Base-by-base conservation (phyloP, 1,284 basidiomycete genomes). In the Apiotrichum gracile region DNA sequence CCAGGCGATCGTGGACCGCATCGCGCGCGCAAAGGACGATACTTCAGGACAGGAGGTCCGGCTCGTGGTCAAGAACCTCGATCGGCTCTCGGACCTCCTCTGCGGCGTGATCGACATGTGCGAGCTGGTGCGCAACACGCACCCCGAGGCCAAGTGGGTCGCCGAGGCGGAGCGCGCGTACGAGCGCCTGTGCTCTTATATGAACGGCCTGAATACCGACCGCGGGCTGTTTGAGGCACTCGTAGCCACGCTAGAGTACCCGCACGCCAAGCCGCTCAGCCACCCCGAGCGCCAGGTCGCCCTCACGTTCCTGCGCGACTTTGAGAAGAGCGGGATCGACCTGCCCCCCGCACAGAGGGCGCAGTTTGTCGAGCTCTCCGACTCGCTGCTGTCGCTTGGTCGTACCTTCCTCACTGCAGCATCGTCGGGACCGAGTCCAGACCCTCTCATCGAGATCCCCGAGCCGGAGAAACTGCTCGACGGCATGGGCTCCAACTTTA, bases 151-250 rank as follows among this genome's bases (percentile, higher is more conserved):
- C 19, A 68, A 76, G 45, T 97, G 94, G 93, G 81, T 89, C 12
- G 80, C 82, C 24, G 86, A 85, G 50, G 89, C 91, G 31, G 90
- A 97, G 67, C 79, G 81, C 54, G 87, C 89, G 39, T 97, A 97
- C 73, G 91, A 93, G 74, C 84, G 83, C 55, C 78, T 97, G 53
- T 97, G 91, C 78, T 87, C 91, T 73, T 94, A 88, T 75, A 97
- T 98, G 93, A 97, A 97, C 76, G 85, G 89, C 37, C 80, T 98
- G 55, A 98, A 98, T 74, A 97, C 93, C 17, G 82, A 97, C 78
- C 85, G 87, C n/a, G 91, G 87, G 19, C 78, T 98, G 39, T 97
- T 96, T 67, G 81, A 90, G 77, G 61, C 73, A 4, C 68, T 79
- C 17, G 56, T 66, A 10, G 64, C 68, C 44, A 73, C 78, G 6